Evolutionary conservation across 192 early-diverging fungal genomes (phyloP).

Genomic region (Rhizoclosmatium sp.): DNA sequence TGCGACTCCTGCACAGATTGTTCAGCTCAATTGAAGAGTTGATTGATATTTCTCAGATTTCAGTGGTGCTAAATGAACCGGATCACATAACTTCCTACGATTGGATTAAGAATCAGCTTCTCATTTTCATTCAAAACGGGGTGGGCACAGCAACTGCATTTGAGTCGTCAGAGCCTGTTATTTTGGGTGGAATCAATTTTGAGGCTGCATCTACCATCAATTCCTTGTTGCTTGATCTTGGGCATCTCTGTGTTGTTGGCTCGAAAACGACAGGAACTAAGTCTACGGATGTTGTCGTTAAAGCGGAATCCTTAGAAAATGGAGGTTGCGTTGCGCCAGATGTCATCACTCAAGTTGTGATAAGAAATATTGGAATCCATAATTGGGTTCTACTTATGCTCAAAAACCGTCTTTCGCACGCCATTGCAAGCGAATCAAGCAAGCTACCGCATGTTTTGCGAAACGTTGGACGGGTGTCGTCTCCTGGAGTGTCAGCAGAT

Average conservation of each 20-base stretch:
- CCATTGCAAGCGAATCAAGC: background rate
- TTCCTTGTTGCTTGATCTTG: conserved; percentile 27
- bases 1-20: conserved; percentile 41
- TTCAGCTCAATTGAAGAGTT: conserved; percentile 42
- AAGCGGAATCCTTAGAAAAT: background rate
- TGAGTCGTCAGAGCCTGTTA: background rate
- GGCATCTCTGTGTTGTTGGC: conserved; percentile 26
- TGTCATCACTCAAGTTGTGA: conserved; percentile 27
- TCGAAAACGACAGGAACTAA: conserved; percentile 18
- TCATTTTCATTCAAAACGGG: conserved; percentile 25
- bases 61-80: conserved; percentile 36
- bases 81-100: conserved; percentile 25
- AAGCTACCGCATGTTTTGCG: background rate
- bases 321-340: conserved; percentile 7
- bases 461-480: background rate
- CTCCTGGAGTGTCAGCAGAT: background rate
- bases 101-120: conserved; percentile 37
- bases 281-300: background rate
- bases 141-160: conserved; percentile 16
- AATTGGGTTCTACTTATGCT: conserved; percentile 32
- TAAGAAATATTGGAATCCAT: conserved; percentile 33
- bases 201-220: conserved; percentile 10
- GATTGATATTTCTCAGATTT: conserved; percentile 6
- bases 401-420: conserved; percentile 28
- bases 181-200: conserved; percentile 34